These are phyloP conservation scores for Aspergillus sp. DNA, from an alignment of 2,329 filamentous ascomycete genomes.

Conservation along the genomic window DNA sequence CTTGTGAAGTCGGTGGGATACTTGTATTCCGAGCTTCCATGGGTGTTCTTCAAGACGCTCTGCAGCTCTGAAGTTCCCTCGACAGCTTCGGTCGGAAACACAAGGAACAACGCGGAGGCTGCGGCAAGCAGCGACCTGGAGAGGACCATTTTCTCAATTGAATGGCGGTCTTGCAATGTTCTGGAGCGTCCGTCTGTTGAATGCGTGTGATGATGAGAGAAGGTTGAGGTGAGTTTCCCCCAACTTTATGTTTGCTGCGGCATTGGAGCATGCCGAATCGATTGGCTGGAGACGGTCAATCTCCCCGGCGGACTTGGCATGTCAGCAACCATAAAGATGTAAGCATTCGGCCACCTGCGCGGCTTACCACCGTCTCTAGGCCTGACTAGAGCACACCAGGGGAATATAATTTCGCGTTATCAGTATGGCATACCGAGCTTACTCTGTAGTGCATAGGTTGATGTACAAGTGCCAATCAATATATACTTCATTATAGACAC, in stretches of 20 bases:
- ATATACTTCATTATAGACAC: slow-evolving; percentile 8
- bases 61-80: slow-evolving; percentile 50
- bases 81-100: slow-evolving; percentile 22
- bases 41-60: slow-evolving; percentile 56
- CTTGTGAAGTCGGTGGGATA: slow-evolving; percentile 64
- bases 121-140: slow-evolving; percentile 17
- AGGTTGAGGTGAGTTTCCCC: neutral
- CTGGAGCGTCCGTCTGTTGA: neutral
- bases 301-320: slow-evolving; percentile 7
- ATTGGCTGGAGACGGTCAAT: slow-evolving; percentile 10
- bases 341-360: slow-evolving; percentile 6
- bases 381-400: neutral
- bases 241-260: slow-evolving; percentile 2
- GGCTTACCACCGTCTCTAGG: neutral
- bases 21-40: slow-evolving; percentile 52
- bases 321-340: slow-evolving; percentile 5
- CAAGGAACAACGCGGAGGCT: slow-evolving; percentile 23
- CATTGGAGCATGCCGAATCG: slow-evolving; percentile 8
- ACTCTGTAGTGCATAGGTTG: too few relatives aligned
- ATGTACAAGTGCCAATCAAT: neutral
- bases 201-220: neutral
- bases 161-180: neutral
- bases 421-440: neutral
- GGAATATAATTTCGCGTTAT: neutral
- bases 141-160: slow-evolving; percentile 7